Evolutionary conservation across 2,329 filamentous ascomycete genomes (phyloP).

Genomic region (Fusarium sp.): DNA sequence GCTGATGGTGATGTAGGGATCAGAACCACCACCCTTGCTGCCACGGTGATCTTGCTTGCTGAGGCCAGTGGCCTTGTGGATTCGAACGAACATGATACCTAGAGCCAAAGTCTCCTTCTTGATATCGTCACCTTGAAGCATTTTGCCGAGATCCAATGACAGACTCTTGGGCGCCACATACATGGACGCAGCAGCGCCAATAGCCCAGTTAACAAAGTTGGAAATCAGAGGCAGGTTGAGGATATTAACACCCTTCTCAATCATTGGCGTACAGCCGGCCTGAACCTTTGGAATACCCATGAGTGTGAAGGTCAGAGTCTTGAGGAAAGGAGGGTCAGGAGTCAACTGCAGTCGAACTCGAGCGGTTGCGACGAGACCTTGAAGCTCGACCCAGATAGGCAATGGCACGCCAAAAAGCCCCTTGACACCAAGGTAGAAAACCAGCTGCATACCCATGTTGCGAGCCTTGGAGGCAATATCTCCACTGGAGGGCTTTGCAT

Average conservation of each 20-base stretch:
- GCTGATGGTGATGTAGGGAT: constrained; percentile 93
- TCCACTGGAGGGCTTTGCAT: constrained; percentile 79
- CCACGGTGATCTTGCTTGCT: constrained; percentile 92
- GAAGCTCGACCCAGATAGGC: constrained; percentile 90
- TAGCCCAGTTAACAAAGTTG: constrained; percentile 97
- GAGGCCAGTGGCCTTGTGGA: constrained; percentile 86
- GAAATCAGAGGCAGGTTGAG: constrained; percentile 92
- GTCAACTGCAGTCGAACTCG: constrained; percentile 85
- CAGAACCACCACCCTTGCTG: constrained; percentile 86
- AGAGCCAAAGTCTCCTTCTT: constrained; percentile 89
- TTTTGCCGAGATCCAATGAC: constrained; percentile 89
- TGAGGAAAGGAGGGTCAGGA: constrained; percentile 91
- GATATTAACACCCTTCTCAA: constrained; percentile 91
- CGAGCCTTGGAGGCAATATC: constrained; percentile 83
- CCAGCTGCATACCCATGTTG: constrained; percentile 97
- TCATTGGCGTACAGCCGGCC: constrained; percentile 90
- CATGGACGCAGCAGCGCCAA: constrained; percentile 85
- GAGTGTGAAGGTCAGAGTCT: constrained; percentile 90
- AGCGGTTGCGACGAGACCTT: constrained; percentile 88
- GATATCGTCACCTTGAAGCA: constrained; percentile 91
- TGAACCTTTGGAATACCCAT: constrained; percentile 93
- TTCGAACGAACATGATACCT: constrained; percentile 91
- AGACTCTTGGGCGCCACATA: constrained; percentile 96
- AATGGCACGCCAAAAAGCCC: constrained; percentile 90
- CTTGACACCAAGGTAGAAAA: constrained; percentile 92